Evolutionary conservation across 2,329 filamentous ascomycete species (phyloP).

Genomic region (Grosmannia serpens): DNA sequence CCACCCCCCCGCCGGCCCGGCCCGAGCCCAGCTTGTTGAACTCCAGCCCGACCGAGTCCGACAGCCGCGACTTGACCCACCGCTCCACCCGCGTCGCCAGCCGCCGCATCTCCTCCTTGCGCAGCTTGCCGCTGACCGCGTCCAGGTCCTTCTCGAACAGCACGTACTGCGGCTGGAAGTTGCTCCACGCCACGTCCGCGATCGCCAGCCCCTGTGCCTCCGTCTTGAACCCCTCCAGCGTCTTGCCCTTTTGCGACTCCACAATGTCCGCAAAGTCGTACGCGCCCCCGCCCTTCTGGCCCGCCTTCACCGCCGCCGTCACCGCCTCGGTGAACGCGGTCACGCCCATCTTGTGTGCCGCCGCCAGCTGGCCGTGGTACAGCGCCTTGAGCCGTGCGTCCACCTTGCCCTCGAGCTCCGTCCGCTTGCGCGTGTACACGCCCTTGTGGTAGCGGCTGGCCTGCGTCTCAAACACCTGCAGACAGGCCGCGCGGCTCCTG

Average conservation of each 20-base stretch:
- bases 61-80: constrained; percentile 81
- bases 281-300: constrained; percentile 78
- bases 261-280: constrained; percentile 98
- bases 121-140: constrained; percentile 70
- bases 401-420: constrained; percentile 76
- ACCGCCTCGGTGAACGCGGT: constrained; percentile 79
- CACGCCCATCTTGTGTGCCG: constrained; percentile 82
- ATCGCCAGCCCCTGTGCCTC: constrained; percentile 67
- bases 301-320: constrained; percentile 72
- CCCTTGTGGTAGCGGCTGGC: constrained; percentile 95
- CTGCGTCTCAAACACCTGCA: constrained; percentile 79
- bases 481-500: constrained; percentile 55
- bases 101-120: constrained; percentile 92
- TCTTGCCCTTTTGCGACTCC: constrained; percentile 64
- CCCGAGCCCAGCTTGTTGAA: constrained; percentile 94
- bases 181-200: constrained; percentile 74
- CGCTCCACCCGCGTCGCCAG: constrained; percentile 84
- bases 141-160: constrained; percentile 87
- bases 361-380: constrained; percentile 77
- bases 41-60: constrained; percentile 79
- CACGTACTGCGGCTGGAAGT: constrained; percentile 67
- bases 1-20: constrained; percentile 63
- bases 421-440: constrained; percentile 76
- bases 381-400: constrained; percentile 80
- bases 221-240: constrained; percentile 61